Evolutionary conservation across 208 protist genomes (phyloP).

Genomic region (Leishmania major): DNA sequence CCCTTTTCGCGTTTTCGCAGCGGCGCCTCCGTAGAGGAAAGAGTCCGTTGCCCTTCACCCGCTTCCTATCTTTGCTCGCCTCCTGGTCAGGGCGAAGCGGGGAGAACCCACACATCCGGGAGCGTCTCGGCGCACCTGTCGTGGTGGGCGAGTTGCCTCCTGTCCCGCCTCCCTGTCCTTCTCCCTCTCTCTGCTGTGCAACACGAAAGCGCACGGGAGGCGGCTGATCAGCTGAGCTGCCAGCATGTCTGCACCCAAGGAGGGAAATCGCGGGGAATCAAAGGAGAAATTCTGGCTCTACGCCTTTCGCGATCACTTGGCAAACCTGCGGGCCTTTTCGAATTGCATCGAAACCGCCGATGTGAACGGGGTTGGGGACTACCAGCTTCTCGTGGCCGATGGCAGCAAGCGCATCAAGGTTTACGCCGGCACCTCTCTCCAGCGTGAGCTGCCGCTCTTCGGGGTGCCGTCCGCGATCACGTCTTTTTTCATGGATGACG

Average conservation of each 20-base stretch:
- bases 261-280: constrained; percentile 4
- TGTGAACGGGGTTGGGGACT: constrained; percentile 92
- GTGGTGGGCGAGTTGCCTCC: background rate
- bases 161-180: background rate
- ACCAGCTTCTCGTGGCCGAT: constrained; percentile 93
- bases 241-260: background rate
- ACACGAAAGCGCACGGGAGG: background rate
- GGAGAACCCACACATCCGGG: background rate
- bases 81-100: background rate
- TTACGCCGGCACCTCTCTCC: constrained; percentile 82
- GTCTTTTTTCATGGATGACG: constrained; percentile 80
- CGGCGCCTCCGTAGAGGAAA: background rate
- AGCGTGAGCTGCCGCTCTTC: constrained; percentile 80
- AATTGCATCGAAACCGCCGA: constrained; percentile 84
- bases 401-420: constrained; percentile 79
- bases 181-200: background rate
- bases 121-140: background rate
- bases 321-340: constrained; percentile 73
- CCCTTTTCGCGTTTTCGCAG: background rate
- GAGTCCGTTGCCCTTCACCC: background rate
- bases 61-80: background rate
- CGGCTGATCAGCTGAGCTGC: background rate
- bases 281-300: constrained; percentile 89
- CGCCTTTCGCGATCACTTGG: constrained; percentile 91
- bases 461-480: constrained; percentile 86